Conservation (phyloP, 2,329 filamentous ascomycete genomes). For the Pyricularia pennisetigena region DNA sequence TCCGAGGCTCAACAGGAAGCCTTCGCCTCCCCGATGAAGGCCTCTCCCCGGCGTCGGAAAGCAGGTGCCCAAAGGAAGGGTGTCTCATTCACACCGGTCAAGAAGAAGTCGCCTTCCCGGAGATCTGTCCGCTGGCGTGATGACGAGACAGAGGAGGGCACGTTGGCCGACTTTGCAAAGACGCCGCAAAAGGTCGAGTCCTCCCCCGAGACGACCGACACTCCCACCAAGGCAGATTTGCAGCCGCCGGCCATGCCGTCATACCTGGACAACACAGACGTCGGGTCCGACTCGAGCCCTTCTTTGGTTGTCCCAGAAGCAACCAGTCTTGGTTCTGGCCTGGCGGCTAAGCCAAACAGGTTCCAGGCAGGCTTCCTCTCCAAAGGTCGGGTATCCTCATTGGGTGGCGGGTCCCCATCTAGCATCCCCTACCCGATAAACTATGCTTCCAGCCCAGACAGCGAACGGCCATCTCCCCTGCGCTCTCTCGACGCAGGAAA, state of each 20-base stretch:
- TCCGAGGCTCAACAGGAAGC: constrained; percentile 22
- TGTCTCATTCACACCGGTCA: constrained; percentile 73
- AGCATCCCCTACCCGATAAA: background rate
- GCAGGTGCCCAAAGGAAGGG: constrained; percentile 52
- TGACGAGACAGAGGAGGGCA: constrained; percentile 73
- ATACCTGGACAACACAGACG: constrained; percentile 35
- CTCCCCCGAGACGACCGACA: constrained; percentile 14
- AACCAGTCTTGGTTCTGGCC: constrained; percentile 12
- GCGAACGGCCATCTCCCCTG: constrained; percentile 36
- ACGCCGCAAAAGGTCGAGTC: constrained; percentile 60
- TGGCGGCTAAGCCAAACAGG: constrained; percentile 51
- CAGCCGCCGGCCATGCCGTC: constrained; percentile 38
- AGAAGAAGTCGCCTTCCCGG: constrained; percentile 57
- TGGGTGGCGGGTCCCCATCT: constrained; percentile 12
- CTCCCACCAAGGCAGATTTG: constrained; percentile 31
- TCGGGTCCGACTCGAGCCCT: constrained; percentile 40
- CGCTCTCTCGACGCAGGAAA: constrained; percentile 39
- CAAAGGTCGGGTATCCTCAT: constrained; percentile 33
- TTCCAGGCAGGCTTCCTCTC: constrained; percentile 87
- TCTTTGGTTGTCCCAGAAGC: constrained; percentile 45
- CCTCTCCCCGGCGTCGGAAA: constrained; percentile 75
- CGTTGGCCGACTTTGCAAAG: constrained; percentile 82
- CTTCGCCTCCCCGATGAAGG: constrained; percentile 58
- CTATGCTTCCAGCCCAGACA: constrained; percentile 35
- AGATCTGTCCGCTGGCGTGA: constrained; percentile 86